Conservation (phyloP, 306 rosid genomes). For the Castanospermum australe region DNA sequence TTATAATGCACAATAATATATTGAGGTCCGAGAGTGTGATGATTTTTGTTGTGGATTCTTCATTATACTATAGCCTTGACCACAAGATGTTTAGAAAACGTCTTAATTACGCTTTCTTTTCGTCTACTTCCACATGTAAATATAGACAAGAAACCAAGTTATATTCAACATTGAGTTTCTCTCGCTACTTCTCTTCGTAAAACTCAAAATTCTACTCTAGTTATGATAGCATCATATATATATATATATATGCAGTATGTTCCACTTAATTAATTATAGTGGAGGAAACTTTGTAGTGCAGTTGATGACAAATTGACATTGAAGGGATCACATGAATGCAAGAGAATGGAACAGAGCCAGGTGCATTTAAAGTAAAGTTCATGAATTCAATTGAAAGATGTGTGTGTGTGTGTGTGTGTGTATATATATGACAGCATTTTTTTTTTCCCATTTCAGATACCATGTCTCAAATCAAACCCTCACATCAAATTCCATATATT, state of each 20-base stretch:
- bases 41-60: not conserved
- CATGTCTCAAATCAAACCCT: conserved; percentile 44
- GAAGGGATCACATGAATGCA: conserved; percentile 43
- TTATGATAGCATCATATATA: not conserved
- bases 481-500: conserved; percentile 42
- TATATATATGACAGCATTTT: not conserved
- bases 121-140: too few relatives aligned
- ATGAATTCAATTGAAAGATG: conserved; percentile 10
- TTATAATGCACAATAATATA: too few relatives aligned
- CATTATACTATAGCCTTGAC: not conserved
- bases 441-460: conserved; percentile 37
- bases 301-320: not conserved
- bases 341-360: conserved; percentile 8
- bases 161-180: too few relatives aligned
- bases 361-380: conserved; percentile 32
- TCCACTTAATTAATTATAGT: conserved; percentile 23
- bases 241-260: not conserved
- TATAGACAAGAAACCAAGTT: too few relatives aligned
- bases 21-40: not conserved
- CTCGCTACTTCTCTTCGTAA: too few relatives aligned
- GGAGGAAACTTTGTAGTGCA: not conserved
- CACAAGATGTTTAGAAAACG: too few relatives aligned
- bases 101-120: too few relatives aligned
- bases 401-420: too few relatives aligned
- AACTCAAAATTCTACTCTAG: not conserved